These are phyloP conservation scores for Penicillium turbatum DNA, from an alignment of 495 filamentous ascomycete species.

Conservation along the genomic window DNA sequence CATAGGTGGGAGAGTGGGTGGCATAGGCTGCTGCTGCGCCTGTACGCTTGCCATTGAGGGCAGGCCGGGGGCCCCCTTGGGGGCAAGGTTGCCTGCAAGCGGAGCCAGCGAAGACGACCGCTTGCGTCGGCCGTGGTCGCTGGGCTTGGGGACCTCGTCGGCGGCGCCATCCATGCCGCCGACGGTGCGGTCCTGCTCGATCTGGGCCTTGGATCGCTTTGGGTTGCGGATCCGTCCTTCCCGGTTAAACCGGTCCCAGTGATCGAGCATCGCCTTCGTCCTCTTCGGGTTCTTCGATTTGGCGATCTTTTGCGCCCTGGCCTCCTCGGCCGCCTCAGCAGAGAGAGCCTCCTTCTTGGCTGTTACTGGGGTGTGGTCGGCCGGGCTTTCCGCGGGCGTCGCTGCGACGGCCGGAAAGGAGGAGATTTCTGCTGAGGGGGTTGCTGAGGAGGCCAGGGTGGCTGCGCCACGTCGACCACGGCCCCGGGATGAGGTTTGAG, in stretches of 20 bases:
- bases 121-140: conserved; percentile 20
- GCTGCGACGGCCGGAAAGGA: conserved; percentile 13
- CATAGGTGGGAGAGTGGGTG: conserved; percentile 20
- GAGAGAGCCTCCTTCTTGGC: conserved; percentile 17
- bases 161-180: conserved; percentile 24
- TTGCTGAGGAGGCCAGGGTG: conserved; percentile 7
- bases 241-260: conserved; percentile 44
- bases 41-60: conserved; percentile 18
- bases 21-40: conserved; percentile 13
- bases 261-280: conserved; percentile 47
- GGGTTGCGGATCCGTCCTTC: conserved; percentile 44
- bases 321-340: conserved; percentile 31
- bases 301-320: conserved; percentile 36
- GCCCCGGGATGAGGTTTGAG: conserved; percentile 19
- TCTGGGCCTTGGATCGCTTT: conserved; percentile 47
- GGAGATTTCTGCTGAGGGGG: conserved; percentile 1
- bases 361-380: background rate
- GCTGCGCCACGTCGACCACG: conserved; percentile 24
- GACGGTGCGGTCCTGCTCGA: conserved; percentile 37
- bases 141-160: conserved; percentile 25
- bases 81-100: conserved; percentile 24
- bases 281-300: conserved; percentile 49
- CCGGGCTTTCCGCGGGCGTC: conserved; percentile 5
- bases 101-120: conserved; percentile 21
- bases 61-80: conserved; percentile 20